phyloP scores from a whole-genome alignment of 257 asterid species.

The Fraxinus cuspidata region DNA sequence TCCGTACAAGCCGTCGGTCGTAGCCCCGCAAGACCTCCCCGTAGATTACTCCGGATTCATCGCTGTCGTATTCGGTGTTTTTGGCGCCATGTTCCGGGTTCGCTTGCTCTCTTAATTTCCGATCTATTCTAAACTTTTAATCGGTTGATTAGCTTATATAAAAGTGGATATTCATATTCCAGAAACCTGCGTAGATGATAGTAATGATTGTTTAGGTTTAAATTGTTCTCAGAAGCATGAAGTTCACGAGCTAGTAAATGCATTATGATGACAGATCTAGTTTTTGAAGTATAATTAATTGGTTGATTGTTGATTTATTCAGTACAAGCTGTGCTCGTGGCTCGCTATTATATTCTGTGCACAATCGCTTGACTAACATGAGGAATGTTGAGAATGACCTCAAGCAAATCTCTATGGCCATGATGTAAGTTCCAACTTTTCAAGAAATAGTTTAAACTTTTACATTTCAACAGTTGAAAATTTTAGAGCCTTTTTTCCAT shows the following conservation, averaged over 20 bases:
- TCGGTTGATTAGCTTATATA: not conserved
- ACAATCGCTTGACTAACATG: constrained; percentile 88
- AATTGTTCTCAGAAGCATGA: not conserved
- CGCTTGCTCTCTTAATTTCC: not conserved
- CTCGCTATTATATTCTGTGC: constrained; percentile 85
- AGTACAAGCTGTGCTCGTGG: constrained; percentile 96
- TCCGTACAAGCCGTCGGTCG: constrained; percentile 44
- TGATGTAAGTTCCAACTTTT: constrained; percentile 71
- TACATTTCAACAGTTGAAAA: not conserved
- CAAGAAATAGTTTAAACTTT: not conserved
- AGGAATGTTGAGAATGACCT: constrained; percentile 90
- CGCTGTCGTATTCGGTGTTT: constrained; percentile 79
- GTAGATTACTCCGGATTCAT: constrained; percentile 81
- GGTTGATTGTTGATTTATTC: constrained; percentile 24
- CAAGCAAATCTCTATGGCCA: constrained; percentile 98
- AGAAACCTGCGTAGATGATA: not conserved
- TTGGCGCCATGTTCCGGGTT: constrained; percentile 74
- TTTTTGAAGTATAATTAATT: not conserved
- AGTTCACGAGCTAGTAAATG: not conserved
- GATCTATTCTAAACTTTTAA: not conserved
- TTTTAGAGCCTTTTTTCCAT: not conserved
- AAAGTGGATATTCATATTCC: not conserved
- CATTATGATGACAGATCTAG: not conserved
- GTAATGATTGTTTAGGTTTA: not conserved
- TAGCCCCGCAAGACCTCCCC: constrained; percentile 73